Evolutionary conservation across 179 eudicot genomes (phyloP).

Genomic region (Spergularia azorica): DNA sequence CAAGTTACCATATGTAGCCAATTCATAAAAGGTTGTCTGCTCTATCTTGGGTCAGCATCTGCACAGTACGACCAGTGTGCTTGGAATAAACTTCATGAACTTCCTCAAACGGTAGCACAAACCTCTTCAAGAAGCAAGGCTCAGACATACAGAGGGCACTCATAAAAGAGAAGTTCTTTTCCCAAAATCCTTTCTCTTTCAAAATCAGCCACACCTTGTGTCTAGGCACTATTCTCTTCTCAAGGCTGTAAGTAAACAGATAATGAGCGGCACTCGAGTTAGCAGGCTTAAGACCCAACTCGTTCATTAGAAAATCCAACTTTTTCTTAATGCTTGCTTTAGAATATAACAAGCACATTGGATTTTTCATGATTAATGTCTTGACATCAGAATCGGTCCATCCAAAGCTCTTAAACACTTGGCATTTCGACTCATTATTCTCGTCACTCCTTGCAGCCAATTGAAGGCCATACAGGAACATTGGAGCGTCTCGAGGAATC

Average conservation of each 20-base stretch:
- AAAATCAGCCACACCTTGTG: slow-evolving; percentile 10
- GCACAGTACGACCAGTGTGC: not conserved
- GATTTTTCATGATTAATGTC: slow-evolving; percentile 8
- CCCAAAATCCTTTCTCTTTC: slow-evolving; percentile 18
- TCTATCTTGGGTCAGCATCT: not conserved
- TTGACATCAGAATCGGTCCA: slow-evolving; percentile 30
- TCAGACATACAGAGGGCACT: not conserved
- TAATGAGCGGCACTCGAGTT: not conserved
- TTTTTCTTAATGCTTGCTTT: slow-evolving; percentile 16
- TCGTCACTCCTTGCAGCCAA: not conserved
- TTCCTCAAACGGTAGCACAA: slow-evolving; percentile 17
- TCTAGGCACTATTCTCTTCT: slow-evolving; percentile 38
- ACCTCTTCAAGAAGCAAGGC: slow-evolving; percentile 14
- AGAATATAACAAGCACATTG: slow-evolving; percentile 5
- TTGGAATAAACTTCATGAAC: not conserved
- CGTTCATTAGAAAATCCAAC: slow-evolving; percentile 32
- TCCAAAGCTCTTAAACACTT: slow-evolving; percentile 36
- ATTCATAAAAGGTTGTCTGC: not conserved
- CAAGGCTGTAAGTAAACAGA: slow-evolving; percentile 25
- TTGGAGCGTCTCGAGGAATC: slow-evolving; percentile 18
- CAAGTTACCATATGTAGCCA: not conserved
- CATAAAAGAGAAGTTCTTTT: not conserved
- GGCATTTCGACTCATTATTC: slow-evolving; percentile 15
- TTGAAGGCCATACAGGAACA: slow-evolving; percentile 29
- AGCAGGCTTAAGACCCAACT: slow-evolving; percentile 24